Evolutionary conservation across 768 basidiomycete species (phyloP), one percentile per base, ranked within the genome.

Genomic region (Leccinellum rugosiceps): DNA sequence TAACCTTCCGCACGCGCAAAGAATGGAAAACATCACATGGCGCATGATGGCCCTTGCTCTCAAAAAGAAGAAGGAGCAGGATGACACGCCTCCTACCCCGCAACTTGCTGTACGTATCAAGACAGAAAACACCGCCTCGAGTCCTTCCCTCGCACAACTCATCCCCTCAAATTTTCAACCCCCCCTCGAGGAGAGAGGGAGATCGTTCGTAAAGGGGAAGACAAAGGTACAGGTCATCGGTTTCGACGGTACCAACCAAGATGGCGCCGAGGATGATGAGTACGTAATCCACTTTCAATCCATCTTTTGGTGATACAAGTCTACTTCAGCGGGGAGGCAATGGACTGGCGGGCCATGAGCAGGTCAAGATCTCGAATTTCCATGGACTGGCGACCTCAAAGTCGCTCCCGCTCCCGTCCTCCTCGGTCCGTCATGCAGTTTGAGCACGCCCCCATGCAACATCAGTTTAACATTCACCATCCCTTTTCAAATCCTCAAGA

Each of bases 11-110:
- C 92, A 96, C 68, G 92, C 90, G 0, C 92, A 94, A 74, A 78
- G 95, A 67, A 94, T 99, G 92, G 97, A 98, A 76, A 98, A 98
- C 69, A 72, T 98, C 54, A 97, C 95, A 1, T 98, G 96, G 96
- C 77, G 97, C 58, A 92, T 98, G 94, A 98, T 98, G 95, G 90
- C 94, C 25, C 77, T 99, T 69, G 92, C 91, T 13, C 76, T 99
- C 55, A 88, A 89, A 79, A 96, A 90, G 81, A 87, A 88, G 77
- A 86, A 86, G 74, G 88, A 89, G 45, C 86, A 88, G 21, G 86
- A 88, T 55, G 78, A 83, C 5, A 0, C 38, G 2, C 11, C 17
- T 15, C 0, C 23, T 14, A 2, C 43, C 4, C 28, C 28, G 6
- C 63, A 43, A 7, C 8, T 5, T 3, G 65, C 30, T 8, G 57